phyloP scores from a whole-genome alignment of 1,284 basidiomycete species.

The Austroboletus niveus region DNA sequence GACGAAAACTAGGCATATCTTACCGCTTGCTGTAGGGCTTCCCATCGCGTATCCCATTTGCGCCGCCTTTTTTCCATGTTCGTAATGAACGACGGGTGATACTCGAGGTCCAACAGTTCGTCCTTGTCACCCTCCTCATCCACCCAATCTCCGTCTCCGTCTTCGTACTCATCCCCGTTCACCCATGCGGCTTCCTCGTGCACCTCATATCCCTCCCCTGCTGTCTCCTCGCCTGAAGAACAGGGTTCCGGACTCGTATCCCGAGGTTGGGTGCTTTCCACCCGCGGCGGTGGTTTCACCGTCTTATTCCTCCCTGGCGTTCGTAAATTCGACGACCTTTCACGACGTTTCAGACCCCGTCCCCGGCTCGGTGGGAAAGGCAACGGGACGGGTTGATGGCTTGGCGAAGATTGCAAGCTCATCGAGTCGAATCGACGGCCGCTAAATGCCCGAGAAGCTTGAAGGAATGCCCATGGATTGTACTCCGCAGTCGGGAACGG shows the following conservation, averaged over 20 bases:
- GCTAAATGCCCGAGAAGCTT: slow-evolving; percentile 48
- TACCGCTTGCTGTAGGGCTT: slow-evolving; percentile 67
- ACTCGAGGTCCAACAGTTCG: slow-evolving; percentile 71
- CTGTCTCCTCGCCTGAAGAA: slow-evolving; percentile 54
- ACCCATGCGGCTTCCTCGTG: slow-evolving; percentile 39
- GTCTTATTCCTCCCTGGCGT: slow-evolving; percentile 32
- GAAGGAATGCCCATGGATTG: slow-evolving; percentile 66
- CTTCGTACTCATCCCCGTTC: slow-evolving; percentile 39
- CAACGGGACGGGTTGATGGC: slow-evolving; percentile 64
- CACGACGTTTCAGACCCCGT: slow-evolving; percentile 36
- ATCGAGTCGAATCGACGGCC: slow-evolving; percentile 37
- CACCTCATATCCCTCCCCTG: slow-evolving; percentile 48
- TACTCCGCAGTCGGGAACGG: slow-evolving; percentile 61
- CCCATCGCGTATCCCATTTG: slow-evolving; percentile 73
- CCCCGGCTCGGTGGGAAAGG: slow-evolving; percentile 44
- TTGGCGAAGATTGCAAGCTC: slow-evolving; percentile 72
- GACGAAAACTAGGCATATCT: slow-evolving; percentile 3
- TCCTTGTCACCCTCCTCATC: slow-evolving; percentile 72
- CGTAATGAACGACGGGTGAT: slow-evolving; percentile 66
- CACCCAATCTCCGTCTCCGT: slow-evolving; percentile 59
- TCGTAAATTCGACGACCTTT: slow-evolving; percentile 37
- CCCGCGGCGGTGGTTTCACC: slow-evolving; percentile 62
- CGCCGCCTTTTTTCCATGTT: slow-evolving; percentile 64
- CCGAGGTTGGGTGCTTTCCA: slow-evolving; percentile 76
- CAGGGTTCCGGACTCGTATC: slow-evolving; percentile 75